A percentile compares a stretch with the other conserved stretches of the same genome.
These are phyloP conservation scores for Nakazawaea holstii DNA, from an alignment of 805 yeast genomes.

Conservation along the genomic window DNA sequence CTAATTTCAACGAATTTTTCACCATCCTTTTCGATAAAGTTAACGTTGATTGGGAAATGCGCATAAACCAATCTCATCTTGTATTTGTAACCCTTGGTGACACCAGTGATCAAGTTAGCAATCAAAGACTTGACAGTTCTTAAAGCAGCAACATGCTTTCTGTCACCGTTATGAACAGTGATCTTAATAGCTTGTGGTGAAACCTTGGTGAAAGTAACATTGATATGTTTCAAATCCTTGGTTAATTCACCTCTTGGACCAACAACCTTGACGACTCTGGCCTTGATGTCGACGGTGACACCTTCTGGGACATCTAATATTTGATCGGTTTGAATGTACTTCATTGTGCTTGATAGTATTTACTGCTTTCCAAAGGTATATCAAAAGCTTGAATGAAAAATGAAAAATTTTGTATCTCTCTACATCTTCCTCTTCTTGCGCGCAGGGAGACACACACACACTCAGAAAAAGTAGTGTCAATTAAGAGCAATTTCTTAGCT, in stretches of 20 bases:
- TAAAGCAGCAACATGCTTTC: constrained; percentile 95
- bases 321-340: constrained; percentile 86
- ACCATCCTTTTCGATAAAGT: constrained; percentile 71
- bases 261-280: constrained; percentile 75
- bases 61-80: constrained; percentile 96
- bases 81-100: constrained; percentile 93
- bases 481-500: no score
- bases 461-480: no score
- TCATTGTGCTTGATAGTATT: constrained; percentile 37
- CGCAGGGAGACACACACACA: no score
- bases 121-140: constrained; percentile 89
- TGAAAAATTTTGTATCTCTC: no score
- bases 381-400: no score
- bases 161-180: constrained; percentile 89
- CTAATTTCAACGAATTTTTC: constrained; percentile 75
- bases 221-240: constrained; percentile 83
- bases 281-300: constrained; percentile 76
- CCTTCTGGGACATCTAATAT: constrained; percentile 79
- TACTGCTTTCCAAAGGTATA: no score
- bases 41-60: constrained; percentile 97
- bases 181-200: constrained; percentile 64
- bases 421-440: no score
- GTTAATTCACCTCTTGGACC: constrained; percentile 89
- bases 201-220: constrained; percentile 76
- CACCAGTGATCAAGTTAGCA: constrained; percentile 88